Base-by-base conservation (phyloP, 768 basidiomycete species). In the Macrolepiota albuminosa region DNA sequence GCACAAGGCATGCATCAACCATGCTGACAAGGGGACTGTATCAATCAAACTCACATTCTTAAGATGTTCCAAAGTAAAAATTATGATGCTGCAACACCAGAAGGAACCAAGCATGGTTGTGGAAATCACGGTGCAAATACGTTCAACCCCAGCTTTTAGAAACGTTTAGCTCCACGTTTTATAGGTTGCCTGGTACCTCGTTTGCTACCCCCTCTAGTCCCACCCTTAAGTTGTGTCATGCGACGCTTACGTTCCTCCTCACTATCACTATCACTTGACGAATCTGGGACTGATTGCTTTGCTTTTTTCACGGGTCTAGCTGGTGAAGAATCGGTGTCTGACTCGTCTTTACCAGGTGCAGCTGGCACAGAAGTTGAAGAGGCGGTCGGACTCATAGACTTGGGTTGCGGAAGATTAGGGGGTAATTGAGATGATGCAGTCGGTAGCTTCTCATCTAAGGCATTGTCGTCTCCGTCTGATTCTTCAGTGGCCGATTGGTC, bases 81-180 rank as follows among this genome's bases (percentile, higher is more conserved):
- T 1, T 9, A 56, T 34, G 9, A 55, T 26, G 31, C 21, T 46
- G 43, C 18, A 45, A 39, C 3, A 50, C 10, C 49, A 21, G 16
- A 33, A 11, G 6, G 29, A n/a, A 24, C 24, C 16, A n/a, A 43
- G 53, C 40, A 24, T 9, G 29, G 16, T 4, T 33, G 14, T 29
- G 14, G 14, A n/a, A 33, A 40, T 29, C 34, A 34, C 11, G 8
- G 14, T 36, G 39, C 16, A 6, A 47, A 36, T 16, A 56, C 43
- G 31, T 57, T 46, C 42, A 37, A 57, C 43, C 26, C 24, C 53
- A 13, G 10, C 24, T 34, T 33, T 29, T 78, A 90, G 76, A 89
- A 92, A 62, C 86, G 81, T 70, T 84, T 88, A 34, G 85, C 88
- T 39, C 87, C 87, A 64, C 89, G 82, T 72, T 86, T 91, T 62